Base-by-base conservation (phyloP, 2,329 filamentous ascomycete species). In the Claviceps paspali region DNA sequence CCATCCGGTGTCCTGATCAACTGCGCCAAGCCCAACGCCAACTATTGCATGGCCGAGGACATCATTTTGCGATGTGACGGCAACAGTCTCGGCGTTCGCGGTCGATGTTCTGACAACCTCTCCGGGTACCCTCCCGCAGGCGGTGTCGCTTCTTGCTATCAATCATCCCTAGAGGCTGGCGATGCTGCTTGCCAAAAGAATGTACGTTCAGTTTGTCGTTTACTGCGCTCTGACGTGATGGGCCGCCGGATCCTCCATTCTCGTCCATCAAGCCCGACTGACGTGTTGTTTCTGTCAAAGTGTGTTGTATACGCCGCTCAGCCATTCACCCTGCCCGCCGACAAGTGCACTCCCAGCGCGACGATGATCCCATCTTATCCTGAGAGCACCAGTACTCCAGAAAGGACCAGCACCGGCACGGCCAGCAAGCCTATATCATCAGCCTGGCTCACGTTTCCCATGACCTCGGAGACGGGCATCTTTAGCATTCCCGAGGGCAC, bases 171-270 rank as follows among this genome's bases (percentile, higher is more conserved):
- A 10, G 50, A 48, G 9, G 52, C 53, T 27, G 64, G 64, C 38
- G 59, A 66, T 39, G 66, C 64, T 33, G 62, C 58, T 38, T 70
- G 66, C 49, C 53, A 57, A 45, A 68, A 65, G 58, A 65, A 65
- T 52, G 55, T 57, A 30, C 46, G 54, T 52, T 19, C 7, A n/a
- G n/a, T n/a, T n/a, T n/a, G n/a, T n/a, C n/a, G n/a, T n/a, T n/a
- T n/a, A n/a, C n/a, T n/a, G n/a, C n/a, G n/a, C n/a, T n/a, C n/a
- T n/a, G n/a, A n/a, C n/a, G n/a, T n/a, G n/a, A n/a, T n/a, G n/a
- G n/a, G n/a, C n/a, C n/a, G n/a, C n/a, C n/a, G n/a, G n/a, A n/a
- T n/a, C n/a, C n/a, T n/a, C n/a, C n/a, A n/a, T n/a, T n/a, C n/a
- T n/a, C n/a, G n/a, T n/a, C n/a, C n/a, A n/a, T n/a, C 17, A 6